Base-by-base conservation (phyloP, 768 basidiomycete genomes). In the Suillus cothurnatus region DNA sequence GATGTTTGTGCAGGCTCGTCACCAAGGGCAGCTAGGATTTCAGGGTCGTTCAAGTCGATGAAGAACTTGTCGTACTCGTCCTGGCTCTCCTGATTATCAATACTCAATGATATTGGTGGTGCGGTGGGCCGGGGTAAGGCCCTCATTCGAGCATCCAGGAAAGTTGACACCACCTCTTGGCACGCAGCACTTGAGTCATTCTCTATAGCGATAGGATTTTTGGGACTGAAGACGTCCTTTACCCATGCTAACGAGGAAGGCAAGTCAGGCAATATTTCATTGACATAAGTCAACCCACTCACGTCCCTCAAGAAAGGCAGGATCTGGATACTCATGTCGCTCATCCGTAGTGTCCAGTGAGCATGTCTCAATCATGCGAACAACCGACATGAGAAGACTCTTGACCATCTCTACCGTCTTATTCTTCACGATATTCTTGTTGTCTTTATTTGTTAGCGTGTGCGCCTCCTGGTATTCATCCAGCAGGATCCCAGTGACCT, bases 1-100 rank as follows among this genome's bases (percentile, higher is more conserved):
- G 61, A 64, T n/a, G 72, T 45, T 8, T 69, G 63, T 6, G 71
- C 70, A 2, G 65, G 74, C 17, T 73, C 77, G 12, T 76, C 79
- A 21, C 81, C 84, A 8, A 91, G 79, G 8, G 87, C 80, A 34
- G 85, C 87, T 21, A 84, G 70, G 1, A 91, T 72, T 19, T 80
- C 82, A 26, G 87, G 88, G 69, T 93, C 90, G 61, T 85, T 78
- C 28, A 88, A 79, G 62, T 90, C 86, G 56, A 89, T 76, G 66
- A 86, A 84, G 47, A 89, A 71, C 52, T 80, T 78, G 19, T 83
- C 86, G 67, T 87, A 94, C 61, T 90, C 87, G 63, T 94, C 92
- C 71, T 95, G 92, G 67, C 90, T 93, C 66, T 94, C 93, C 70
- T 86, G 85, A 52, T 82, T 83, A 43, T 84, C 85, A 21, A 67